phyloP scores from a whole-genome alignment of 2,329 filamentous ascomycete species.

The Alternaria infectoria region DNA sequence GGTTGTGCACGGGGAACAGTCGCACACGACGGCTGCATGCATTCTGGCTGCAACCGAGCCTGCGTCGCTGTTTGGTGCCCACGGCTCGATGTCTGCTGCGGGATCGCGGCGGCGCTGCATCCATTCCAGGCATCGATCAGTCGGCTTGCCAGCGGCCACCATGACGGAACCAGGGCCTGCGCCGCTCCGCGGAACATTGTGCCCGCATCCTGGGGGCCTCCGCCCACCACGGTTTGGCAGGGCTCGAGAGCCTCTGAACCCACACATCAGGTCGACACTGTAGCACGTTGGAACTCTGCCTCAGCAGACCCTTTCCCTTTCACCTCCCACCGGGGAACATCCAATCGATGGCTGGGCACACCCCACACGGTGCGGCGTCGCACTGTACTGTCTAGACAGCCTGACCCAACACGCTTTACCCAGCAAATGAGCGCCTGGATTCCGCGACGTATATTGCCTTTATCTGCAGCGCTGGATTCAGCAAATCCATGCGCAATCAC shows the following conservation, averaged over 20 bases:
- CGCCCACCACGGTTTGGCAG: background rate
- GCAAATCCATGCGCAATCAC: constrained; percentile 17
- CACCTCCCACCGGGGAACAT: background rate
- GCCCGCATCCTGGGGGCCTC: constrained; percentile 8
- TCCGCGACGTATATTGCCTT: constrained; percentile 14
- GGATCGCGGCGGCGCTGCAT: constrained; percentile 12
- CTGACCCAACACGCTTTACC: constrained; percentile 6
- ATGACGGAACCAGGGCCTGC: constrained; percentile 6
- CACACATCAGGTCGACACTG: background rate
- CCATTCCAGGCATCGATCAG: constrained; percentile 12
- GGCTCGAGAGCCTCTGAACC: background rate
- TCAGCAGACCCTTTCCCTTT: constrained; percentile 3
- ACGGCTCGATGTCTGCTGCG: constrained; percentile 21
- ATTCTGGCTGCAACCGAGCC: constrained; percentile 16
- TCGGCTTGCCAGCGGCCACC: constrained; percentile 16
- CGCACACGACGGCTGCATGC: constrained; percentile 21
- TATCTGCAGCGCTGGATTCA: constrained; percentile 13
- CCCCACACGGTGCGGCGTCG: background rate
- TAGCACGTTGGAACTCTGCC: background rate
- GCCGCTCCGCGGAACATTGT: constrained; percentile 13
- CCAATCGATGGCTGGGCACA: background rate
- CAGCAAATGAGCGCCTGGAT: constrained; percentile 12
- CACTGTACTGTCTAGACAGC: background rate
- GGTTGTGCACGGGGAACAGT: constrained; percentile 9
- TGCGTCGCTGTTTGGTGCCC: constrained; percentile 10